Base-by-base conservation (phyloP, 1,284 basidiomycete genomes). In the Cryptococcus maquisensis region DNA sequence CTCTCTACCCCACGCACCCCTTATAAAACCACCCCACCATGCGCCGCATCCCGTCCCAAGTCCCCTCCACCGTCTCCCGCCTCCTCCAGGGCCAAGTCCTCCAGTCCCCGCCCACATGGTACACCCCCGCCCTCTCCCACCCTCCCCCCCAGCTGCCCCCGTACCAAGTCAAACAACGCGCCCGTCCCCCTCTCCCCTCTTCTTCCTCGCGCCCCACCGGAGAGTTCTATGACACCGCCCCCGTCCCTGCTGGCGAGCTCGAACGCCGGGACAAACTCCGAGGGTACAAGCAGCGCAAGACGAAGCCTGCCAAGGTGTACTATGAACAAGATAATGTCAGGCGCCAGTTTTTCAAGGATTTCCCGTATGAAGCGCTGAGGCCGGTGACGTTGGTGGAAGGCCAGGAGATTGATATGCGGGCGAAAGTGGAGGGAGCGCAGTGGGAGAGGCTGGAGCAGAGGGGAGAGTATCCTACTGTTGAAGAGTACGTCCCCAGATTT, bases 291-390 rank as follows among this genome's bases (percentile, higher is more conserved):
- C 80, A 51, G 76, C 80, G 56, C 80, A 82, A 56, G 79, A 81
- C 13, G 78, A 55, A 78, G 13, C 84, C 88, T 0, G 65, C 82
- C 54, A 81, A 83, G 10, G 83, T 98, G 56, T 80, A 82, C 47
- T 97, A 95, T 73, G 65, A 88, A 28, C 90, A 94, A 71, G 95
- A 98, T 76, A 81, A 83, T 56, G 80, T 98, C 51, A 84, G 95
- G 44, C 81, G 84, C 52, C 90, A 91, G 73, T 47, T 98, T 98
- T 98, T 94, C 79, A 81, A 82, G 51, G 95, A 98, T 77, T 94
- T 97, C 71, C 93, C 95, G 2, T 98, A 97, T 72, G 94, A 98
- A 77, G 87, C 90, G 1, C 88, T 94, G 73, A 82, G 93, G 40
- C 86, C 91, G 2, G 80, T 82, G 15, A 86, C 83, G 12, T 75